Base-by-base conservation (phyloP, 768 basidiomycete genomes). In the Phanerodontia chrysosporium region DNA sequence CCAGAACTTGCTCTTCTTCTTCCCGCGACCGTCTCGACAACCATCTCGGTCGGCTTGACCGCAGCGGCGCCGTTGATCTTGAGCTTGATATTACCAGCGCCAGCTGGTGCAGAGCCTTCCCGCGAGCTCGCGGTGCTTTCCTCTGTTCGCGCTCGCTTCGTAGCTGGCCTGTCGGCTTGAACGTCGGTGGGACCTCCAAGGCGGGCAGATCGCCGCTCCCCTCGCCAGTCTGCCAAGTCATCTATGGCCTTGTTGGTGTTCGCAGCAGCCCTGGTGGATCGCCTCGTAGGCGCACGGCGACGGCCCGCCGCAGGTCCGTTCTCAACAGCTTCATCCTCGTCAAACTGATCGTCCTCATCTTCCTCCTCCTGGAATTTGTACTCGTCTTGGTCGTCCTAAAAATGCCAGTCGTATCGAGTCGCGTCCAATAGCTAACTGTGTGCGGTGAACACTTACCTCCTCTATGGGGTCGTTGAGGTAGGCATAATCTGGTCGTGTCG, bases 1-100 rank as follows among this genome's bases (percentile, higher is more conserved):
- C 90, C 91, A 92, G 70, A 86, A 92, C 67, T 89, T 92, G 67
- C 91, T 92, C 71, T 81, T 85, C 75, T 90, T 92, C 76, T 87
- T 90, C 90, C 90, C 32, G 82, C 84, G 24, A 90, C 78, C 59
- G 86, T 81, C 58, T 90, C 90, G 68, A 90, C 62, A n/a, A 87
- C 87, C 45, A 85, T 75, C 68, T 93, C 90, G 35, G 78, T 85
- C 14, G 87, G 82, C 67, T 86, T 90, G 62, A 90, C 68, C 35
- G 83, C 83, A 16, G 88, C 84, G 0, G 86, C 84, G 45, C 86
- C 83, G 49, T 80, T 78, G 18, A 68, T 72, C 70, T 84, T 86
- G 57, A 81, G 67, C 61, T 74, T 78, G 36, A 82, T 63, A 6
- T 75, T 71, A 54, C 76, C 79, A 25, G 67, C 58, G 9, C 58